These are phyloP conservation scores for Lactarius hengduanensis DNA, from an alignment of 768 basidiomycete species.

Conservation along the genomic window DNA sequence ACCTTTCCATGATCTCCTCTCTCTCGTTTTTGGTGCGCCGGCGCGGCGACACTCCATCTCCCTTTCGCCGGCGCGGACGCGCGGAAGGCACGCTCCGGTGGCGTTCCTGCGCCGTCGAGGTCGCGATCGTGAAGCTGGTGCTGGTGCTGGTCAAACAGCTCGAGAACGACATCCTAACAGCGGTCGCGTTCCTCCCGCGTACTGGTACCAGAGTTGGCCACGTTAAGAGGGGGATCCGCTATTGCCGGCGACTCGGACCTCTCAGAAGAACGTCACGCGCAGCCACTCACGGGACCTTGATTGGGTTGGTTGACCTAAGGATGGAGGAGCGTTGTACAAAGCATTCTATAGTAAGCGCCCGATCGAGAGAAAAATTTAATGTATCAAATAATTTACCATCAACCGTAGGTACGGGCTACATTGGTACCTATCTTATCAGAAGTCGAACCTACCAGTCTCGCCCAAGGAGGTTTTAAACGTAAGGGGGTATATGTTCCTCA, in stretches of 20 bases:
- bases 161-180: slow-evolving; percentile 75
- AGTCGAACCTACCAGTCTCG: background rate
- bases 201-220: slow-evolving; percentile 76
- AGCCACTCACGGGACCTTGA: slow-evolving; percentile 18
- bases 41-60: too few species aligned
- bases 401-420: background rate
- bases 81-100: too few species aligned
- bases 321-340: background rate
- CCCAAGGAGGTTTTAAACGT: background rate
- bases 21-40: slow-evolving; percentile 43
- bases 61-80: too few species aligned
- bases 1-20: slow-evolving; percentile 75
- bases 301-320: slow-evolving; percentile 12
- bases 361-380: slow-evolving; percentile 6
- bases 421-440: slow-evolving; percentile 2
- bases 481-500: too few species aligned
- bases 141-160: slow-evolving; percentile 82
- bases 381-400: slow-evolving; percentile 15
- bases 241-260: slow-evolving; percentile 43
- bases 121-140: slow-evolving; percentile 87
- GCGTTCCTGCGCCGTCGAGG: slow-evolving; percentile 79
- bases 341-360: background rate
- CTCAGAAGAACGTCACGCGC: slow-evolving; percentile 13
- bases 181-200: slow-evolving; percentile 71
- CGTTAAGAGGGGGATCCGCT: slow-evolving; percentile 86